Evolutionary conservation across 495 filamentous ascomycete genomes (phyloP), one percentile per base, ranked within the genome.

Genomic region (Astrothelium subdiscretum): DNA sequence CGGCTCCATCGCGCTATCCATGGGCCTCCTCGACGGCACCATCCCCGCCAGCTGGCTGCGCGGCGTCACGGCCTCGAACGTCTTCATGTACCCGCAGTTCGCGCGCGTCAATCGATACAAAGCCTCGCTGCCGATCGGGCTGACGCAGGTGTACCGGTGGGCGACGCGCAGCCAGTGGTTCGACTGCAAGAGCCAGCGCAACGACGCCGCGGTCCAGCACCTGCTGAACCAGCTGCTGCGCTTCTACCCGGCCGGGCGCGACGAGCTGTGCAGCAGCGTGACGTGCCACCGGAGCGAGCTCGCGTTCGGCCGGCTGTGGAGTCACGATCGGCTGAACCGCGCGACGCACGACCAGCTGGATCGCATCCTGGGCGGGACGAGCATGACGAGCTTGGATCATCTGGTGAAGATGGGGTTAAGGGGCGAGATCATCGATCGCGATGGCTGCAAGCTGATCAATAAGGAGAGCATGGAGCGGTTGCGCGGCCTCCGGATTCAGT

Each of bases 31-130:
- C 2, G 84, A 87, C 68, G 85, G 85, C 52, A 82, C 79, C 0
- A 84, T 88, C 63, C 78, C 80, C 3, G 58, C 77, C 0, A 66
- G 69, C 27, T 86, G 82, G 80, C 77, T 87, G 68, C 71, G 73
- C 40, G 86, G 86, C n/a, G 73, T 87, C 48, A 84, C 81, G 0
- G 80, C 78, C 63, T 82, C 78, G 38, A 80, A 85, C 32, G 85
- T 87, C 1, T 87, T 89, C 74, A 79, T 85, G 71, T 81, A 85
- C 69, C 84, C 84, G 6, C 74, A 81, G 38, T 87, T 82, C 75
- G 73, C 71, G 31, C 74, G 73, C 4, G 70, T 81, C 65, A 88
- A 89, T 69, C 74, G 81, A 66, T 67, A 80, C 63, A 88, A 88
- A 73, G 79, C 79, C 32, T 69, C 70, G 42, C 73, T 76, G 1